Percentiles rank a stretch among this genome's conserved stretches.
These are phyloP conservation scores for Lactuca sativa DNA, from an alignment of 129 eudicot species.

Conservation along the genomic window DNA sequence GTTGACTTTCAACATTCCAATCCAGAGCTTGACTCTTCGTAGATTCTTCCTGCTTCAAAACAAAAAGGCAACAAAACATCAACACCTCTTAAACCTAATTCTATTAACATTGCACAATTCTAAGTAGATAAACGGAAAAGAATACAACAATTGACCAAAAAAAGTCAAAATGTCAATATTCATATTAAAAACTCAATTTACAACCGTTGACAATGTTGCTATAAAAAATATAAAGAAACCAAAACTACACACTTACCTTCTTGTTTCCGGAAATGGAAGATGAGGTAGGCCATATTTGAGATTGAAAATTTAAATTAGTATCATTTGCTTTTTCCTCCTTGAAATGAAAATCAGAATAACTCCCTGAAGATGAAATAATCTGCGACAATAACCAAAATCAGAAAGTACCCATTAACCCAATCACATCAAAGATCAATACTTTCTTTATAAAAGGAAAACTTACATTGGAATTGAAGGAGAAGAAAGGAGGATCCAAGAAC, in stretches of 20 bases:
- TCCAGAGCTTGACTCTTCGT: constrained; percentile 40
- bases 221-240: too few species aligned
- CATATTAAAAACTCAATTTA: neutral
- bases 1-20: constrained; percentile 41
- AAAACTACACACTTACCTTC: constrained; percentile 15
- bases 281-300: constrained; percentile 37
- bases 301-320: constrained; percentile 46
- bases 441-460: constrained; percentile 21
- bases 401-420: constrained; percentile 9
- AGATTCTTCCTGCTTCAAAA: constrained; percentile 46
- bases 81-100: neutral
- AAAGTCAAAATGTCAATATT: constrained; percentile 7
- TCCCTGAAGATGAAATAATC: constrained; percentile 60
- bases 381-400: constrained; percentile 27
- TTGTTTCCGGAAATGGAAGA: constrained; percentile 41
- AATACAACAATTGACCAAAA: neutral
- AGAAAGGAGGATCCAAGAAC: constrained; percentile 70
- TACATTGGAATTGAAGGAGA: constrained; percentile 47
- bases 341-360: constrained; percentile 36
- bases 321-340: constrained; percentile 40
- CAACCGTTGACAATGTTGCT: neutral
- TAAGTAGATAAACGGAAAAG: neutral
- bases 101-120: neutral
- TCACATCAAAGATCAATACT: constrained; percentile 4
- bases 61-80: neutral